phyloP scores from a whole-genome alignment of 192 early-diverging fungal species.

The Podila clonocystis region DNA sequence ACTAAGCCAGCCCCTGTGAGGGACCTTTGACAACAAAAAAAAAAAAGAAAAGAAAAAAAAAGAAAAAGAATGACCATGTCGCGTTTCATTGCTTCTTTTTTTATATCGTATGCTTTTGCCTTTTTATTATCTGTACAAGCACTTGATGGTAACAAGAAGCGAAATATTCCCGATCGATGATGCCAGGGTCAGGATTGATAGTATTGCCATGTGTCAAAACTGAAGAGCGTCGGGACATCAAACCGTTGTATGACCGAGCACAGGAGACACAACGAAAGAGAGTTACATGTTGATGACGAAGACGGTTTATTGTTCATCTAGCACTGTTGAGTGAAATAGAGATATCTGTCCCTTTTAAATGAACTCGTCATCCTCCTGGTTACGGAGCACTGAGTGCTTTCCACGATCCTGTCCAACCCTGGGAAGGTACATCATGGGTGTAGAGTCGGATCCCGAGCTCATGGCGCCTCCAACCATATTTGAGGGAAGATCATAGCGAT shows the following conservation, averaged over 20 bases:
- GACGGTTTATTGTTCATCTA: too few relatives aligned
- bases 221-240: too few relatives aligned
- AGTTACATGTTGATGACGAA: background rate
- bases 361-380: constrained; percentile 46
- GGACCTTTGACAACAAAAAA: too few relatives aligned
- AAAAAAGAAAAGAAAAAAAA: too few relatives aligned
- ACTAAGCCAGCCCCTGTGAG: too few relatives aligned
- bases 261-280: background rate
- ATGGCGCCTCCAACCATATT: constrained; percentile 44
- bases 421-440: constrained; percentile 46
- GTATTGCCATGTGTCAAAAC: too few relatives aligned
- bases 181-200: too few relatives aligned
- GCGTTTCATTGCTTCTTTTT: background rate
- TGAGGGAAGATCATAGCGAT: constrained; percentile 46
- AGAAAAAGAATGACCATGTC: too few relatives aligned
- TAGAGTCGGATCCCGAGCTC: constrained; percentile 39
- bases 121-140: background rate
- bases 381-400: constrained; percentile 40
- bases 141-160: background rate
- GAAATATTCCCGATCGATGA: background rate
- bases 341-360: constrained; percentile 8
- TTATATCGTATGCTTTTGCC: background rate
- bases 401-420: constrained; percentile 46
- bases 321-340: too few relatives aligned
- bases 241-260: too few relatives aligned